Evolutionary conservation across 2,329 filamentous ascomycete genomes (phyloP), one percentile per base, ranked within the genome.

Genomic region (Fusarium staphyleae): DNA sequence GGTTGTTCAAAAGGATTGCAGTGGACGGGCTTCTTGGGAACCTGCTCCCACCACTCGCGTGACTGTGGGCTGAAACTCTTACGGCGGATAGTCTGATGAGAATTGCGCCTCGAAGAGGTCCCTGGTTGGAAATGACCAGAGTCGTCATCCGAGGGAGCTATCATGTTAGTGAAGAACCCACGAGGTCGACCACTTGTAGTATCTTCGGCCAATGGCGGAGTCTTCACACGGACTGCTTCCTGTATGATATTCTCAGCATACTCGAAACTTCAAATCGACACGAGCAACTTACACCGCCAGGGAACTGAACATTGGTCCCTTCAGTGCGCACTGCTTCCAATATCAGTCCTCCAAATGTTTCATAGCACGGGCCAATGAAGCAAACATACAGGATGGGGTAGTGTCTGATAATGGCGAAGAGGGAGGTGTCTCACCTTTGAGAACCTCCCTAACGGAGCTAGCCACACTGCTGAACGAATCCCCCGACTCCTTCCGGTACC

Each of bases 181-280:
- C 76, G 74, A 3, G 73, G 70, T 28, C 60, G 72, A 5, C 73
- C 71, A 37, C 72, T 73, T 12, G 68, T 66, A 8, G 71, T 73
- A 33, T 70, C 68, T 52, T 78, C 74, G 15, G 72, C 71, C 15
- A 79, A 61, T 0, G 77, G 78, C 1, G 80, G 80, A 3, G 79
- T 81, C 42, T 72, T 74, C 11, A 82, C 67, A 4, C 79, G 74
- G n/a, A 68, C 74, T 5, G 80, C 80, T 70, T 82, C 79, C 80
- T 82, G 41, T 15, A 9, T 8, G 6, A 32, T 13, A 54, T 36
- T 8, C 34, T 69, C 18, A 69, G 46, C n/a, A 19, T n/a, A 8
- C 4, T 22, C 5, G 2, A 2, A 3, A 8, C 5, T 18, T 11
- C 4, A 29, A 3, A 11, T 3, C 12, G 18, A 4, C 4, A 5